Evolutionary conservation across 2,329 filamentous ascomycete species (phyloP).

Genomic region (Beauveria sp.): DNA sequence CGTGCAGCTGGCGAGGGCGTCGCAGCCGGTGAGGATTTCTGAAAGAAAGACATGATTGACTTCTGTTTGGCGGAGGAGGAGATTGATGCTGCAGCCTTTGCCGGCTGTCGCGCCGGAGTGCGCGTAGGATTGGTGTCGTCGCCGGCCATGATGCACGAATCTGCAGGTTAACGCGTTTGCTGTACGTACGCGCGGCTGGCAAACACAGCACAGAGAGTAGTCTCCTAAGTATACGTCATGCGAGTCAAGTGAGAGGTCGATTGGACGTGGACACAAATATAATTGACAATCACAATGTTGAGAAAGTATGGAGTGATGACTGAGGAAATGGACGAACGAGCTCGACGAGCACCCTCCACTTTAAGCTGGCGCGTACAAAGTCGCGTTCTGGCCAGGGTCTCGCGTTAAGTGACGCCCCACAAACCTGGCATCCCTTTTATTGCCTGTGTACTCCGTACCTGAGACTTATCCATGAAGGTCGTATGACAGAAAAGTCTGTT

Average conservation of each 20-base stretch:
- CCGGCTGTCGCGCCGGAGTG: conserved; percentile 24
- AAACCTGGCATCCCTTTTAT: not conserved
- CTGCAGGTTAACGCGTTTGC: conserved; percentile 4
- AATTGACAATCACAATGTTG: not conserved
- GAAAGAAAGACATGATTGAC: conserved; percentile 38
- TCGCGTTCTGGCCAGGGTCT: conserved; percentile 8
- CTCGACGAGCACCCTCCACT: not conserved
- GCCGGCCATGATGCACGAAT: conserved; percentile 21
- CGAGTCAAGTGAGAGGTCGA: not conserved
- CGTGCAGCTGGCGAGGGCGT: conserved; percentile 25
- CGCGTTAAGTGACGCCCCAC: conserved; percentile 3
- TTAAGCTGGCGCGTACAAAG: conserved; percentile 1
- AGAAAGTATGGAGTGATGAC: not conserved
- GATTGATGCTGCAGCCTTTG: conserved; percentile 19
- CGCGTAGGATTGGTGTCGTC: conserved; percentile 22
- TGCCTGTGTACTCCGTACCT: not conserved
- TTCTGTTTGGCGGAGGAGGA: conserved; percentile 32
- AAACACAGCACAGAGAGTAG: not conserved
- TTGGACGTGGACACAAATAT: not conserved
- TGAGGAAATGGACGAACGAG: not conserved
- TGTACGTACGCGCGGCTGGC: not conserved
- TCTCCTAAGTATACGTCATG: no score
- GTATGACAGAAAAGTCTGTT: no score
- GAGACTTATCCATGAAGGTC: no score
- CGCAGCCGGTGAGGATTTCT: conserved; percentile 30